phyloP scores from a whole-genome alignment of 306 rosid genomes.

The Medicago truncatula region DNA sequence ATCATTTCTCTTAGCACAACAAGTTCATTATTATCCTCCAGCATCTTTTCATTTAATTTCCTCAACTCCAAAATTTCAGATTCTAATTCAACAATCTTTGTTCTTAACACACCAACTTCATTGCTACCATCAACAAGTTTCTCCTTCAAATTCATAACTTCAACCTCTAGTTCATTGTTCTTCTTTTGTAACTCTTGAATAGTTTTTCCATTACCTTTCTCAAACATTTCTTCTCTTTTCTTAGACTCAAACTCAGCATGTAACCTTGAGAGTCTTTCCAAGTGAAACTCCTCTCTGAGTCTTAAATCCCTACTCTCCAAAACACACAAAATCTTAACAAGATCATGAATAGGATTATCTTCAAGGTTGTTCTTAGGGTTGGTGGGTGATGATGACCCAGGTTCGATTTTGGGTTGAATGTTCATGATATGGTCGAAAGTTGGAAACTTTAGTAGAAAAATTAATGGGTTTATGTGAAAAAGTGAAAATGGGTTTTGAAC shows the following conservation, averaged over 20 bases:
- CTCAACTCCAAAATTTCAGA: neutral
- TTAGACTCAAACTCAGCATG: constrained; percentile 14
- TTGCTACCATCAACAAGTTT: neutral
- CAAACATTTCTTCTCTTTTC: constrained; percentile 12
- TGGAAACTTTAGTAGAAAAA: neutral
- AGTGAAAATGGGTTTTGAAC: too few species aligned
- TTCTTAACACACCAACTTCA: neutral
- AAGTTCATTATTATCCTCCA: neutral
- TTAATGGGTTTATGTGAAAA: neutral
- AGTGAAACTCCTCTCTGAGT: neutral
- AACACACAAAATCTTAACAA: neutral
- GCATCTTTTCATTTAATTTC: too few species aligned
- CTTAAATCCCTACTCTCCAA: neutral
- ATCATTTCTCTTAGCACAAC: too few species aligned
- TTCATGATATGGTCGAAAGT: too few species aligned
- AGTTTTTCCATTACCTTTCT: neutral
- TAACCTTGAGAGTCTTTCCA: neutral
- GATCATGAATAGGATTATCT: neutral
- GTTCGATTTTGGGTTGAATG: neutral
- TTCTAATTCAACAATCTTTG: neutral
- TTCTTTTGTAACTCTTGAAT: neutral
- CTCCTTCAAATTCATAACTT: constrained; percentile 1
- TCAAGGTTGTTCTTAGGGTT: neutral
- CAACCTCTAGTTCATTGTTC: neutral
- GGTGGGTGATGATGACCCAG: neutral